phyloP scores from a whole-genome alignment of 352 stramenopile genomes.

The Aphanomyces cochlioides region DNA sequence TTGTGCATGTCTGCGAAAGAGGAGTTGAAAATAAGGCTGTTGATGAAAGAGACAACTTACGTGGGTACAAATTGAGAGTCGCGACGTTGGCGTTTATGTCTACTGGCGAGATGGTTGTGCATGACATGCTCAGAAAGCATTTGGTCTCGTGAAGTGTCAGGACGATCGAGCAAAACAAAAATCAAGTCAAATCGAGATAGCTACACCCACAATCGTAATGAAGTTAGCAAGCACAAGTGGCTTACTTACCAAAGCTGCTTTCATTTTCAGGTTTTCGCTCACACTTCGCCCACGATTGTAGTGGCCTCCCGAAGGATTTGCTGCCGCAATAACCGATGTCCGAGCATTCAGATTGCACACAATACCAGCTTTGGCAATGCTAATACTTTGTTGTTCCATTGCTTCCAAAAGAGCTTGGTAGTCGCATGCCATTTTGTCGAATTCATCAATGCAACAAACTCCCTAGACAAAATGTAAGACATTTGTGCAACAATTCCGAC shows the following conservation, averaged over 20 bases:
- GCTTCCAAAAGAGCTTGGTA: conserved; percentile 93
- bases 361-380: conserved; percentile 86
- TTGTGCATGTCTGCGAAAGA: background rate
- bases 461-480: conserved; percentile 39
- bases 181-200: conserved; percentile 97
- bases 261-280: conserved; percentile 96
- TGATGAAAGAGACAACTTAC: background rate
- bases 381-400: conserved; percentile 99
- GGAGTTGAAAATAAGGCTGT: no score
- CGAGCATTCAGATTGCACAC: conserved; percentile 93
- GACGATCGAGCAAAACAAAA: conserved; percentile 94
- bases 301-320: conserved; percentile 95
- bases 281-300: conserved; percentile 96
- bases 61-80: background rate
- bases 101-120: conserved; percentile 62
- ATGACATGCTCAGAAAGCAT: conserved; percentile 95
- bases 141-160: conserved; percentile 90
- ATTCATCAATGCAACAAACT: conserved; percentile 97
- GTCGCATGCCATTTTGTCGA: conserved; percentile 96
- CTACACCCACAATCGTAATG: conserved; percentile 14
- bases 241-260: conserved; percentile 66
- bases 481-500: background rate
- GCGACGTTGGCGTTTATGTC: conserved; percentile 31
- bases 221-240: background rate
- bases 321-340: conserved; percentile 94